A percentile compares a stretch with the other conserved stretches of the same genome.
phyloP scores from a whole-genome alignment of 148 eudicot genomes.

The Silene latifolia region DNA sequence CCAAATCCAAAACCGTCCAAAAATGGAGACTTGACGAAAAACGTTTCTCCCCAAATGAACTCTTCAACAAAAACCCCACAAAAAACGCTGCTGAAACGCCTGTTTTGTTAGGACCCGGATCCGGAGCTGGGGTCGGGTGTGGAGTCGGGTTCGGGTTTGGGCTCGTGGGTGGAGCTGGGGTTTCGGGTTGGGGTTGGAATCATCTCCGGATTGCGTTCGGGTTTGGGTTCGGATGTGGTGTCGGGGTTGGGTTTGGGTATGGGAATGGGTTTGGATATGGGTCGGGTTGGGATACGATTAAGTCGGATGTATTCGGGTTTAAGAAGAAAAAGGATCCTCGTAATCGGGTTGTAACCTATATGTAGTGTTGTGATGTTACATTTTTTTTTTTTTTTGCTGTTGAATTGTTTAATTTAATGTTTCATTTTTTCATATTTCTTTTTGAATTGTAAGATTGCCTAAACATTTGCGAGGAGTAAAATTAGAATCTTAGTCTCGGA shows the following conservation, averaged over 20 bases:
- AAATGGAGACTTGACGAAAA: conserved; percentile 26
- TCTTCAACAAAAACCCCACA: conserved; percentile 6
- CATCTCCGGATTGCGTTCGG: conserved; percentile 48
- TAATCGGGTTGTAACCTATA: neutral
- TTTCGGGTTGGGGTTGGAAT: conserved; percentile 51
- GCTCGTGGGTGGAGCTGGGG: conserved; percentile 53
- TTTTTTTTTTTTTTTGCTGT: neutral
- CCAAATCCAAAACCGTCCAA: conserved; percentile 13
- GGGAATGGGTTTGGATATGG: conserved; percentile 56
- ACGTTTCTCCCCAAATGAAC: conserved; percentile 23
- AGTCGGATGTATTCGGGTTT: conserved; percentile 26
- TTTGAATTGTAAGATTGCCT: too few species aligned
- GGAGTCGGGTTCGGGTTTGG: conserved; percentile 62
- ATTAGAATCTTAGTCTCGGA: neutral
- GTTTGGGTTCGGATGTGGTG: conserved; percentile 61
- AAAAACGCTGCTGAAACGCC: conserved; percentile 25
- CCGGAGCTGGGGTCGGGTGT: conserved; percentile 63
- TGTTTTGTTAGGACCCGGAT: conserved; percentile 46
- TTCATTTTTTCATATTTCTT: neutral
- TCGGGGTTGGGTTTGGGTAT: conserved; percentile 57
- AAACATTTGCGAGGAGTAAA: too few species aligned
- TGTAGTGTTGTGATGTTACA: neutral
- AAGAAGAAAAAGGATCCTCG: conserved; percentile 16
- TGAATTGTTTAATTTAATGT: neutral
- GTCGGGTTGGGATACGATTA: conserved; percentile 30